Conservation (phyloP, 1,284 basidiomycete genomes). For the Cerrena zonata region DNA sequence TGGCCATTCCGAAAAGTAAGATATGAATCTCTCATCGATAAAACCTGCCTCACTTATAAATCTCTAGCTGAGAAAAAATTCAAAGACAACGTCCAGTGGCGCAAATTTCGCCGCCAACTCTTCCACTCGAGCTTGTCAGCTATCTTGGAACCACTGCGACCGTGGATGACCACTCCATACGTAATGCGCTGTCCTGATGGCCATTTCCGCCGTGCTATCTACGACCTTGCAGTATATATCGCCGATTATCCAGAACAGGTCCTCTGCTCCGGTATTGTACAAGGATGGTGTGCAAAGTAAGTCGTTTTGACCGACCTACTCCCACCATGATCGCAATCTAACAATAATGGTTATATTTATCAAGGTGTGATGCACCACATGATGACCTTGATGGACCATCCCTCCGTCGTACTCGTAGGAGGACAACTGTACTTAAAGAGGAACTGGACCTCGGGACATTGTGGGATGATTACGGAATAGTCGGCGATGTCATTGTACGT, state of each 20-base stretch:
- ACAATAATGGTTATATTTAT: constrained; percentile 6
- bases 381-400: not conserved
- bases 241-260: constrained; percentile 29
- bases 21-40: too few relatives aligned
- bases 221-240: too few relatives aligned
- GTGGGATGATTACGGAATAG: too few relatives aligned
- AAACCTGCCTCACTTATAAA: too few relatives aligned
- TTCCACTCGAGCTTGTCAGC: too few relatives aligned
- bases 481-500: too few relatives aligned
- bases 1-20: constrained; percentile 24
- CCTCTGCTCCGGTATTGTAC: constrained; percentile 18
- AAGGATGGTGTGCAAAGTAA: constrained; percentile 26
- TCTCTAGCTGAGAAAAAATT: constrained; percentile 14
- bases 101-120: constrained; percentile 17
- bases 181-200: constrained; percentile 20
- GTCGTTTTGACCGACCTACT: not conserved
- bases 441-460: too few relatives aligned
- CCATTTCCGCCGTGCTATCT: constrained; percentile 19
- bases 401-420: not conserved
- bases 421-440: too few relatives aligned
- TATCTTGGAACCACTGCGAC: constrained; percentile 13
- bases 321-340: not conserved
- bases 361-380: constrained; percentile 2
- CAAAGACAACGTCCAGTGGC: constrained; percentile 10
- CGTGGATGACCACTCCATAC: too few relatives aligned